Conservation (phyloP, 352 stramenopile genomes). For the Pythium periplocum region DNA sequence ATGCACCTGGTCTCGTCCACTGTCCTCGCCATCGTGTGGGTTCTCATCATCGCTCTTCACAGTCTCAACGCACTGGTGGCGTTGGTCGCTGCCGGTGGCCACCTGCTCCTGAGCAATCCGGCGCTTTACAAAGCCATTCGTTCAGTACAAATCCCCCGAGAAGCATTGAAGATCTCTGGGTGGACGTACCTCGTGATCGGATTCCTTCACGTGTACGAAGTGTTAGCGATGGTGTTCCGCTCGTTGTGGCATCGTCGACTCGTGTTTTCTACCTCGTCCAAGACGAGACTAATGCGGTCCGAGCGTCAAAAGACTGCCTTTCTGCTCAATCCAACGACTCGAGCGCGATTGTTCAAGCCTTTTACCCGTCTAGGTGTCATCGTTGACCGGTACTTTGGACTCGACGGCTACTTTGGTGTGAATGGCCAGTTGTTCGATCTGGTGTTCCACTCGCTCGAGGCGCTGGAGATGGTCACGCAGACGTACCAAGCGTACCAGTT, state of each 20-base stretch:
- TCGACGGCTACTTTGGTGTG: conserved; percentile 12
- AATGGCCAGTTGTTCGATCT: conserved; percentile 8
- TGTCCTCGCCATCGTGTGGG: neutral
- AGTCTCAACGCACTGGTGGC: conserved; percentile 6
- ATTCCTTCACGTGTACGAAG: neutral
- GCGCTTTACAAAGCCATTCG: conserved; percentile 8
- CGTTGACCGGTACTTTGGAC: conserved; percentile 3
- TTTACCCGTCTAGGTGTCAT: neutral
- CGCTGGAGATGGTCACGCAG: conserved; percentile 15
- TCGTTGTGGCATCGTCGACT: neutral
- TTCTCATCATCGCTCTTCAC: conserved; percentile 3
- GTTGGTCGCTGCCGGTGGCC: neutral
- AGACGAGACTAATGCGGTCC: too few relatives aligned
- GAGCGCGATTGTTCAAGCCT: too few relatives aligned
- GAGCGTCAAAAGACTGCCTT: too few relatives aligned
- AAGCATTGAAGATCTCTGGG: neutral
- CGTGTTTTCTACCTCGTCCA: conserved; percentile 5
- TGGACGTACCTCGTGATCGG: neutral
- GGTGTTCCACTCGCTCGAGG: conserved; percentile 11
- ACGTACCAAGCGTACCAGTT: conserved; percentile 20
- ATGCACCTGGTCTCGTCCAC: too few relatives aligned
- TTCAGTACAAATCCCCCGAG: conserved; percentile 5
- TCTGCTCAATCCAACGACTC: too few relatives aligned
- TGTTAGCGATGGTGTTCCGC: neutral
- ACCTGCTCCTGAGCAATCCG: conserved; percentile 1